phyloP scores from a whole-genome alignment of 345 rosid species.

The Moricandia arvensis region DNA sequence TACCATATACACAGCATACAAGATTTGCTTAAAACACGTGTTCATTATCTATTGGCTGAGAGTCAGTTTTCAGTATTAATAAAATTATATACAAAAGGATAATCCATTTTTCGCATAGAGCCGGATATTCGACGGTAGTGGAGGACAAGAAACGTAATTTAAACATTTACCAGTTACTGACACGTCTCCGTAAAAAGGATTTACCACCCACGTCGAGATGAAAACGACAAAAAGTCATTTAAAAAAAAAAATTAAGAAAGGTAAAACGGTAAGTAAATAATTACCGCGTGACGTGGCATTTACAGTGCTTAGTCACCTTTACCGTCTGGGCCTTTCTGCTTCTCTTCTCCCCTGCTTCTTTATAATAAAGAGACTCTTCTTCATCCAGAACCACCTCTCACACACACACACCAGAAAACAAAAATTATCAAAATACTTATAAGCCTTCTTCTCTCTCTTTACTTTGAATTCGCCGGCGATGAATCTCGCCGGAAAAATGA shows the following conservation, averaged over 20 bases:
- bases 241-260: not conserved
- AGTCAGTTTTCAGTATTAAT: constrained; percentile 1
- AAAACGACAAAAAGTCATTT: constrained; percentile 21
- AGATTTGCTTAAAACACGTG: constrained; percentile 18
- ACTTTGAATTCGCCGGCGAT: constrained; percentile 35
- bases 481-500: constrained; percentile 54
- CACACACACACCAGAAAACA: constrained; percentile 21
- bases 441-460: not conserved
- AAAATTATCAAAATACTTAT: constrained; percentile 6
- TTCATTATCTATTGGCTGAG: not conserved
- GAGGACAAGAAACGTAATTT: constrained; percentile 28
- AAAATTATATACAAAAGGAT: not conserved
- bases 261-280: constrained; percentile 13
- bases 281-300: constrained; percentile 28
- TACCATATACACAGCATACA: not conserved
- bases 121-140: constrained; percentile 34
- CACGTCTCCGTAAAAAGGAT: constrained; percentile 41
- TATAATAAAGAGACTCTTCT: constrained; percentile 25
- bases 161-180: constrained; percentile 15
- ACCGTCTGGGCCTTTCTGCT: constrained; percentile 20
- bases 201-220: constrained; percentile 28
- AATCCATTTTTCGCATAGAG: constrained; percentile 21
- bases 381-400: constrained; percentile 14
- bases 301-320: constrained; percentile 42
- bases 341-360: constrained; percentile 32